Evolutionary conservation across 176 grass and related monocot genomes (phyloP).

Genomic region (Panicum miliaceum): DNA sequence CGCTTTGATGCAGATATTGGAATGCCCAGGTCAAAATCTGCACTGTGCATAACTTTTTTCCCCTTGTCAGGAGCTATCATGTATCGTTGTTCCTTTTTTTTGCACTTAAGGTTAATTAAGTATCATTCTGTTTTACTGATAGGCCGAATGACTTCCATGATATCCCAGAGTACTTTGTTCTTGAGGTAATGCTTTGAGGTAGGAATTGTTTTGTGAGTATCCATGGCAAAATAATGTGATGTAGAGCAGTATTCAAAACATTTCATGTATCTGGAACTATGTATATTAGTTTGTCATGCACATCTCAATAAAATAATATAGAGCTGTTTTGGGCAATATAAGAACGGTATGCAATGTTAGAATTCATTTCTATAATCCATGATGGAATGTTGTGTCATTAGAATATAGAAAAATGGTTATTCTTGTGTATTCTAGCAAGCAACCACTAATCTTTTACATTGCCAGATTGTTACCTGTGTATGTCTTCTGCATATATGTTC

Average conservation of each 20-base stretch:
- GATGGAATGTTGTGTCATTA: neutral
- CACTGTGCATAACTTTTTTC: constrained; percentile 36
- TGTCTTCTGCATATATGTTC: neutral
- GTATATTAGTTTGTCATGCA: constrained; percentile 24
- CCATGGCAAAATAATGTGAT: constrained; percentile 26
- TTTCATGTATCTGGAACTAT: constrained; percentile 12
- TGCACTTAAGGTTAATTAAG: constrained; percentile 39
- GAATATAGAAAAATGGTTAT: constrained; percentile 13
- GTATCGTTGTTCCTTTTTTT: constrained; percentile 24
- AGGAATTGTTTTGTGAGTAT: constrained; percentile 72
- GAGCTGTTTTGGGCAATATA: constrained; percentile 1
- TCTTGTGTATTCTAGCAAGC: neutral
- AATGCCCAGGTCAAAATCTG: constrained; percentile 83
- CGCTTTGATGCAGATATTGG: constrained; percentile 94
- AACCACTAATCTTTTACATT: neutral
- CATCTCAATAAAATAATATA: constrained; percentile 6
- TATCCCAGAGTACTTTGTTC: constrained; percentile 98
- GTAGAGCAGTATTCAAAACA: neutral
- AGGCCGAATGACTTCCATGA: constrained; percentile 93
- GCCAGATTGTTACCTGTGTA: neutral
- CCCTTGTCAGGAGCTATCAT: neutral
- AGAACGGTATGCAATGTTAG: constrained; percentile 3
- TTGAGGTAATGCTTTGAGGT: constrained; percentile 99
- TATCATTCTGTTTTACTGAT: constrained; percentile 57
- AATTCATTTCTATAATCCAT: neutral